Base-by-base conservation (phyloP, 108 stramenopile genomes). In the Skeletonema costatum region DNA sequence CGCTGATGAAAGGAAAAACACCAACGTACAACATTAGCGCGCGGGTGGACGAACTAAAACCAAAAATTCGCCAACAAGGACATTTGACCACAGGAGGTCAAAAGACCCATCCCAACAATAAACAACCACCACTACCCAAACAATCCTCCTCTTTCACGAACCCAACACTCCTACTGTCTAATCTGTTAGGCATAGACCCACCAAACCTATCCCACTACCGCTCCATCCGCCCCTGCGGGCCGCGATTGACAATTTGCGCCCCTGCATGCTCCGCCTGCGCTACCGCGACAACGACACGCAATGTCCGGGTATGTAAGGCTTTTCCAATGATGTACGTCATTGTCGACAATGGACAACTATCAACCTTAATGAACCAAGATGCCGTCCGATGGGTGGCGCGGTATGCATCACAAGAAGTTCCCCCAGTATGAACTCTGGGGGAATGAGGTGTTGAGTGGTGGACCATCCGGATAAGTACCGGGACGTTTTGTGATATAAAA, bases 201-300 rank as follows among this genome's bases (percentile, higher is more conserved):
- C 68, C n/a, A n/a, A 30, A 42, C n/a, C 70, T 95, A 61, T 74
- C 48, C 25, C 17, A 42, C 13, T 63, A 81, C n/a, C 81, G 84
- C 0, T 77, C 85, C 42, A 83, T 91, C 33, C 60, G 78, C 32
- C 92, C 94, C 19, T 95, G 94, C 77, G 83, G 83, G 84, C 21
- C 94, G 93, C 75, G 84, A 97, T 84, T 84, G 87, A 92, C 50
- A 81, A 81, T 96, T 68, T 96, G 95, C 79, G 88, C 84, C 16
- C 82, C 16, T 96, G 95, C 62, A 87, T 90, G 70, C 69, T 96
- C 59, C 76, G 92, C 29, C 64, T 93, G 58, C 87, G 95, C 6
- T 76, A 84, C 72, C 77, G 94, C 60, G 89, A 93, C 70, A 50
- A 51, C n/a, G 92, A 94, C 64, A 83, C 69, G 6, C 84, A 85